Percentiles rank a stretch among this genome's conserved stretches.
phyloP scores from a whole-genome alignment of 73 alveolate genomes.

The Paramecium caudatum region DNA sequence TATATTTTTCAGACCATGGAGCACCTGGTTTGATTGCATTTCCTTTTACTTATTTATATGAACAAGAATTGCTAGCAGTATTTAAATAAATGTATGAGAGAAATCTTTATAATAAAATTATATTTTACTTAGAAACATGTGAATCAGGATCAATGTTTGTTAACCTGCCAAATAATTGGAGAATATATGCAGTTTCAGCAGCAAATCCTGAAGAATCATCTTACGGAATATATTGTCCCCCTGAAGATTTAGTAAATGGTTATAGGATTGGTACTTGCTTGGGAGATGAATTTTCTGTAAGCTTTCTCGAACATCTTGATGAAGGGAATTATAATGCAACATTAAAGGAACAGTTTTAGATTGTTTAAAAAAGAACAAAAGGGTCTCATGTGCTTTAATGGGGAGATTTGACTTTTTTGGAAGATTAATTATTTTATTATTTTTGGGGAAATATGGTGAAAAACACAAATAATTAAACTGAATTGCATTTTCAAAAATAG shows the following conservation, averaged over 20 bases:
- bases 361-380: slow-evolving; percentile 77
- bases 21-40: slow-evolving; percentile 91
- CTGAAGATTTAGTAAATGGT: slow-evolving; percentile 93
- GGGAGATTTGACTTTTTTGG: slow-evolving; percentile 86
- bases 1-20: slow-evolving; percentile 98
- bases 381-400: slow-evolving; percentile 88
- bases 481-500: background rate
- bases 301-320: slow-evolving; percentile 97
- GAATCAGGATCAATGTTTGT: slow-evolving; percentile 98
- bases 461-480: background rate
- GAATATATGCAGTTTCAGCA: slow-evolving; percentile 95
- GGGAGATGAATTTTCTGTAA: slow-evolving; percentile 97
- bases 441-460: background rate
- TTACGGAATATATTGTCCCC: slow-evolving; percentile 96
- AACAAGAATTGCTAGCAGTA: slow-evolving; percentile 85
- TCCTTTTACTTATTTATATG: slow-evolving; percentile 87
- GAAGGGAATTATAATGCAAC: slow-evolving; percentile 81
- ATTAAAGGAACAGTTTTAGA: slow-evolving; percentile 85
- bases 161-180: slow-evolving; percentile 59
- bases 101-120: slow-evolving; percentile 90
- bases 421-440: background rate
- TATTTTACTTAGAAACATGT: slow-evolving; percentile 97
- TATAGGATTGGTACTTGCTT: slow-evolving; percentile 96
- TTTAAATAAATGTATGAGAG: slow-evolving; percentile 87
- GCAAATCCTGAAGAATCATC: slow-evolving; percentile 95